These are phyloP conservation scores for Erigeron canadensis DNA, from an alignment of 129 eudicot species.

Conservation along the genomic window DNA sequence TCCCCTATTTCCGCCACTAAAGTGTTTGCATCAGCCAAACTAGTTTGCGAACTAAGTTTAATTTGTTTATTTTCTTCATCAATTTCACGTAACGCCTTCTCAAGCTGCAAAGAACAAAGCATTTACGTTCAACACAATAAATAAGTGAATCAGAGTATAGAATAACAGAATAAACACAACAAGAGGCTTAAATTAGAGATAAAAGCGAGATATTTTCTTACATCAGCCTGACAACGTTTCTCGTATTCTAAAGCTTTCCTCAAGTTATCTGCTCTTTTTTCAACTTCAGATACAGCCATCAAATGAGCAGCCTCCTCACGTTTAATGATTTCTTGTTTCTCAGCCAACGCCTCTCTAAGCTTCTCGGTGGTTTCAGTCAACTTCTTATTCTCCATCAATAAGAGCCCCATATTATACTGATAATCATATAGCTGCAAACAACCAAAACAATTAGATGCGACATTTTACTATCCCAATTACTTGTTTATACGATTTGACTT, in stretches of 20 bases:
- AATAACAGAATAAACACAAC: background rate
- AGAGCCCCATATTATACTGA: conserved; percentile 90
- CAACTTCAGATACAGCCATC: conserved; percentile 71
- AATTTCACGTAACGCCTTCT: conserved; percentile 64
- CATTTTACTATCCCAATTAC: background rate
- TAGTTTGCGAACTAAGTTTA: conserved; percentile 52
- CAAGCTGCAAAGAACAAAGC: conserved; percentile 54
- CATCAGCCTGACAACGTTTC: conserved; percentile 65
- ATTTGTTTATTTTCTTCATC: conserved; percentile 54
- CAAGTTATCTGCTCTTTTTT: conserved; percentile 69
- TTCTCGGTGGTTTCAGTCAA: conserved; percentile 56
- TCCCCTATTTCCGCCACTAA: conserved; percentile 54
- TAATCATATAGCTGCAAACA: conserved; percentile 70
- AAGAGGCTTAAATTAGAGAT: background rate
- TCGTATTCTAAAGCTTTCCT: conserved; percentile 67
- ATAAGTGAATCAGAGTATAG: background rate
- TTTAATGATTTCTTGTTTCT: conserved; percentile 64
- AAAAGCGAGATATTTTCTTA: conserved; percentile 27
- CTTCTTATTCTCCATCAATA: conserved; percentile 82
- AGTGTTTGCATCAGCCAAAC: conserved; percentile 56
- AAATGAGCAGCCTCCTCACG: conserved; percentile 78
- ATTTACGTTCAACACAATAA: background rate
- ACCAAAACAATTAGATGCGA: background rate
- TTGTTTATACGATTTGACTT: too few species aligned
- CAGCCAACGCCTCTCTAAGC: conserved; percentile 58